phyloP scores from a whole-genome alignment of 2,329 filamentous ascomycete species.

The Blumeria hordei region DNA sequence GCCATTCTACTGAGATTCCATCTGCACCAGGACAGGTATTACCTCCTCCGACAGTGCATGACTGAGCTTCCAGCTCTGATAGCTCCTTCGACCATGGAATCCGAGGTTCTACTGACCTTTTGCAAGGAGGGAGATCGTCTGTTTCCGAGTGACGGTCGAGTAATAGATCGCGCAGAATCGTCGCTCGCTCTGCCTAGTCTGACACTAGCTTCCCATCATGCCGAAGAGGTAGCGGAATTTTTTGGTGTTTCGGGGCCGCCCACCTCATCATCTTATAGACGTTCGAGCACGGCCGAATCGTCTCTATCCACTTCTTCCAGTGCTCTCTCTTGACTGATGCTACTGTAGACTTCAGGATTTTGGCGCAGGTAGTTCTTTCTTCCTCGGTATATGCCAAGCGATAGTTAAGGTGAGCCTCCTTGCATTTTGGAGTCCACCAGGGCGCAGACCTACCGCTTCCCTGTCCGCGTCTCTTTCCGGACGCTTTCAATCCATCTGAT shows the following conservation, averaged over 20 bases:
- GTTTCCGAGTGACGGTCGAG: not conserved
- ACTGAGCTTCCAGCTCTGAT: not conserved
- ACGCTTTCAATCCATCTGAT: not conserved
- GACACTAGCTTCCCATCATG: not conserved
- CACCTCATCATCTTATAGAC: not conserved
- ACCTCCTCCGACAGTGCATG: not conserved
- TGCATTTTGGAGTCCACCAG: not conserved
- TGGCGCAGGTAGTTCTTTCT: not conserved
- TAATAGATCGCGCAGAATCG: not conserved
- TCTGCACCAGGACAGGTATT: not conserved
- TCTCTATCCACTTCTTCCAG: not conserved
- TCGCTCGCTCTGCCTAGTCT: not conserved
- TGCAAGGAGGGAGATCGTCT: not conserved
- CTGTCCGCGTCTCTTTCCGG: not conserved
- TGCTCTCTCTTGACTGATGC: not conserved
- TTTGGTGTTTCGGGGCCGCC: not conserved
- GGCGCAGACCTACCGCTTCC: not conserved
- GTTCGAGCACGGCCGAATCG: not conserved
- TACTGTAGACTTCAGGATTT: not conserved
- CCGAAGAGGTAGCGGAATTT: not conserved
- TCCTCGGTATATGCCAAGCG: not conserved
- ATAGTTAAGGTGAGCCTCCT: not conserved
- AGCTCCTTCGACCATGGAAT: not conserved
- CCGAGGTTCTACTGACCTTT: not conserved
- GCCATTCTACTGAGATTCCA: not conserved